Evolutionary conservation across 2,329 filamentous ascomycete species (phyloP), one percentile per base, ranked within the genome.

Genomic region (Colletotrichum spaethianum): DNA sequence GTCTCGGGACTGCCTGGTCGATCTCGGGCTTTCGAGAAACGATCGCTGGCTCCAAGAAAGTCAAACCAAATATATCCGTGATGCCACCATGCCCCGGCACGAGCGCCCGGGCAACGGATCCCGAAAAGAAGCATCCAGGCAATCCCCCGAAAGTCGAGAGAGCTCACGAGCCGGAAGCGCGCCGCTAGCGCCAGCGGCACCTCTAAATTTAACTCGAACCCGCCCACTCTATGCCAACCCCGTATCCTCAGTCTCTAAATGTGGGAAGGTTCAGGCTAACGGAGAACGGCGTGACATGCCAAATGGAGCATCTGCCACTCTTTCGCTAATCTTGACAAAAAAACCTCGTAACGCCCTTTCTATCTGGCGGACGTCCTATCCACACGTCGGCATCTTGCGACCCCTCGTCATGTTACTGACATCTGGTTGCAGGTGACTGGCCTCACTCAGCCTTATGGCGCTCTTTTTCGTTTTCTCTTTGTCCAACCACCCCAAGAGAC

Each of bases 161-260:
- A n/a, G 4, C 28, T 33, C 52, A 52, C 6, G 28, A 23, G 50
- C 55, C 44, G 48, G 18, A 40, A 38, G 26, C 16, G 50, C 64
- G 52, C 57, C 36, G 59, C 53, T 72, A 70, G 70, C 60, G 70
- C 57, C 57, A 44, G 26, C 31, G 42, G 33, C 57, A 50, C 64
- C 46, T 70, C 70, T 64, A 72, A 63, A 72, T 50, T 72, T 72
- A 70, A 70, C 53, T 42, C 44, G 52, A 63, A 57, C 26, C 62
- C 67, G 53, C 38, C 20, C 46, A 18, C 4, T 26, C 56, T 40
- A 61, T 61, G 40, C 48, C 50, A 42, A 18, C 20, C 50, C 64
- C 57, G 33, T 67, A 62, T 67, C 36, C 28, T 44, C 52, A 52
- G 57, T 59, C 57, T 42, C 52, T 65, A 44, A 69, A 23, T 36